Evolutionary conservation across 139 green algal genomes (phyloP).

Genomic region (Bryopsis sp.): DNA sequence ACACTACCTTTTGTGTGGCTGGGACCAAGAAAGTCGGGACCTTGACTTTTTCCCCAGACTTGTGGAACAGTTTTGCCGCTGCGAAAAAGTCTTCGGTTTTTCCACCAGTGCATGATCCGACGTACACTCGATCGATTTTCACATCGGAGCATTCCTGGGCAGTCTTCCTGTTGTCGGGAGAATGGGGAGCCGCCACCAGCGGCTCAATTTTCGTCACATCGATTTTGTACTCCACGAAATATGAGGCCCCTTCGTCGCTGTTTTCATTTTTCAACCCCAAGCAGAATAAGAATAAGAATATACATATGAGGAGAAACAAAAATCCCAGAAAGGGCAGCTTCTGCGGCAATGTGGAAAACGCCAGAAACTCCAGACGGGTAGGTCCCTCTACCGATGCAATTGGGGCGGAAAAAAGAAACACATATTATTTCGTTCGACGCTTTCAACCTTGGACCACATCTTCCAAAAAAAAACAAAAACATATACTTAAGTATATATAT

Average conservation of each 20-base stretch:
- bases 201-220: conserved; percentile 91
- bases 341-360: too few relatives aligned
- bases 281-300: too few relatives aligned
- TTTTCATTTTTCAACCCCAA: too few relatives aligned
- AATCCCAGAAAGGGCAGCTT: too few relatives aligned
- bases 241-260: conserved; percentile 4
- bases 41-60: conserved; percentile 68
- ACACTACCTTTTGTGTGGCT: conserved; percentile 85
- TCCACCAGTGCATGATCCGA: conserved; percentile 74
- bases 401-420: too few relatives aligned
- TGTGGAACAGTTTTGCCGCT: conserved; percentile 82
- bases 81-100: conserved; percentile 94
- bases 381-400: too few relatives aligned
- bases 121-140: conserved; percentile 93
- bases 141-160: conserved; percentile 73
- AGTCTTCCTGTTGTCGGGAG: conserved; percentile 88
- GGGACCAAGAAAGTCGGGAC: conserved; percentile 94
- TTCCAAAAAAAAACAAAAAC: too few relatives aligned
- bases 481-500: too few relatives aligned
- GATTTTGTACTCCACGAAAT: conserved; percentile 21
- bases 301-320: too few relatives aligned
- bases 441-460: too few relatives aligned
- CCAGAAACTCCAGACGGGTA: too few relatives aligned
- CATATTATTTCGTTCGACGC: too few relatives aligned
- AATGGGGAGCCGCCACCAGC: conserved; percentile 88